phyloP scores from a whole-genome alignment of 345 rosid genomes.

The Gossypium herbaceum region DNA sequence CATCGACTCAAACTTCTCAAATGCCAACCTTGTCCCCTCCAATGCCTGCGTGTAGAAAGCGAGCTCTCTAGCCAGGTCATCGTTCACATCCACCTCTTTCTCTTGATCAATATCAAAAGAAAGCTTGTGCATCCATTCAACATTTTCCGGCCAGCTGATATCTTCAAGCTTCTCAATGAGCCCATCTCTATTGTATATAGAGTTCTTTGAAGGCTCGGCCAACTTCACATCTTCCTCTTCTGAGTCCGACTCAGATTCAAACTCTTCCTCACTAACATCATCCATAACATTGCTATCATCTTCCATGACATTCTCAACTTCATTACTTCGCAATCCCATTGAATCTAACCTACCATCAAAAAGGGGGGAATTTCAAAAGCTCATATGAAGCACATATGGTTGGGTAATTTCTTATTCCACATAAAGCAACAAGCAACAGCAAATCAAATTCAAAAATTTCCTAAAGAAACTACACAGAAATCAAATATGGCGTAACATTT shows the following conservation, averaged over 20 bases:
- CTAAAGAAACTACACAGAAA: background rate
- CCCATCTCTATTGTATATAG: slow-evolving; percentile 60
- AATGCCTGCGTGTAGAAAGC: slow-evolving; percentile 77
- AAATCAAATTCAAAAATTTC: too few relatives aligned
- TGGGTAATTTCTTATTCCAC: background rate
- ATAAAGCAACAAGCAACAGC: background rate
- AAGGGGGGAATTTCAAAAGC: background rate
- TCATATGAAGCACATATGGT: background rate
- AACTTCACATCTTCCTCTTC: slow-evolving; percentile 59
- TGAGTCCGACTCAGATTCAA: slow-evolving; percentile 53
- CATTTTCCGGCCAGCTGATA: slow-evolving; percentile 71
- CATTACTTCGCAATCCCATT: background rate
- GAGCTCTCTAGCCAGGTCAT: slow-evolving; percentile 74
- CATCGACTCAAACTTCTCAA: slow-evolving; percentile 50
- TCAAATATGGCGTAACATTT: background rate
- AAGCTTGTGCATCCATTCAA: slow-evolving; percentile 69
- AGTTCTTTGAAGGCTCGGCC: slow-evolving; percentile 51
- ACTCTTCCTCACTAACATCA: slow-evolving; percentile 37
- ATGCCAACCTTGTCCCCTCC: slow-evolving; percentile 71
- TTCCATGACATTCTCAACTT: background rate
- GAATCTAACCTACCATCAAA: background rate
- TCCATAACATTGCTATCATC: slow-evolving; percentile 42
- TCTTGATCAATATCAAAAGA: slow-evolving; percentile 53
- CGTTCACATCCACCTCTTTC: slow-evolving; percentile 81
- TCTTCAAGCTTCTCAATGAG: slow-evolving; percentile 76